phyloP scores from a whole-genome alignment of 306 rosid species.

The Malus sylvestris region DNA sequence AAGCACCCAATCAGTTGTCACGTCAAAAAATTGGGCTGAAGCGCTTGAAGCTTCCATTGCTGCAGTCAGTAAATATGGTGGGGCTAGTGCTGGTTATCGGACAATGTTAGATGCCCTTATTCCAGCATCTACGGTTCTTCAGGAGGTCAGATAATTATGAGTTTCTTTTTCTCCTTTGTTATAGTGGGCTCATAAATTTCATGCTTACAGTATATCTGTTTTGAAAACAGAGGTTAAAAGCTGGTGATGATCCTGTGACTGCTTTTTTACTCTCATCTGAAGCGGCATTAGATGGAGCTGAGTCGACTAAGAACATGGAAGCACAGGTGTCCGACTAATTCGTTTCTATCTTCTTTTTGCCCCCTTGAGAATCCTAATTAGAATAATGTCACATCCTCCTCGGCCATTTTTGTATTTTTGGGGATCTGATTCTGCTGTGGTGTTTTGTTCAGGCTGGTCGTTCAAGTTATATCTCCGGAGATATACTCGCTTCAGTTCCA shows the following conservation, averaged over 20 bases:
- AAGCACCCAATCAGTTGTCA: constrained; percentile 36
- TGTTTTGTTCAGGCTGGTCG: constrained; percentile 75
- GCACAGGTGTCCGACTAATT: constrained; percentile 50
- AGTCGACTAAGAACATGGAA: constrained; percentile 75
- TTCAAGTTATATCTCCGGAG: constrained; percentile 57
- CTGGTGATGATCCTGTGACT: constrained; percentile 60
- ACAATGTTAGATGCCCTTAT: constrained; percentile 90
- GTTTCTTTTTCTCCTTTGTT: constrained; percentile 15
- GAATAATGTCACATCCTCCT: neutral
- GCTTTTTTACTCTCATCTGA: constrained; percentile 79
- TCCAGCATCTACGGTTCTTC: constrained; percentile 70
- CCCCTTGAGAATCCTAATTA: neutral
- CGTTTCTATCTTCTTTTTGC: neutral
- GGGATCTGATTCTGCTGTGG: constrained; percentile 17
- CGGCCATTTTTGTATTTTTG: neutral
- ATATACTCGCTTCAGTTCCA: constrained; percentile 62
- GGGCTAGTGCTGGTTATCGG: constrained; percentile 90
- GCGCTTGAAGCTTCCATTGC: constrained; percentile 77
- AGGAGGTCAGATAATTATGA: constrained; percentile 44
- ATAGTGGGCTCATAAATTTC: neutral
- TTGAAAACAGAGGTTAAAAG: constrained; percentile 52
- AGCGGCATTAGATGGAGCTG: constrained; percentile 80
- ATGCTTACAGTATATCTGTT: constrained; percentile 11
- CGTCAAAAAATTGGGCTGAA: constrained; percentile 64
- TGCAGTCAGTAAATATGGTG: constrained; percentile 88